Evolutionary conservation across 2,329 filamentous ascomycete genomes (phyloP).

Genomic region (Colletotrichum lindemuthianum): DNA sequence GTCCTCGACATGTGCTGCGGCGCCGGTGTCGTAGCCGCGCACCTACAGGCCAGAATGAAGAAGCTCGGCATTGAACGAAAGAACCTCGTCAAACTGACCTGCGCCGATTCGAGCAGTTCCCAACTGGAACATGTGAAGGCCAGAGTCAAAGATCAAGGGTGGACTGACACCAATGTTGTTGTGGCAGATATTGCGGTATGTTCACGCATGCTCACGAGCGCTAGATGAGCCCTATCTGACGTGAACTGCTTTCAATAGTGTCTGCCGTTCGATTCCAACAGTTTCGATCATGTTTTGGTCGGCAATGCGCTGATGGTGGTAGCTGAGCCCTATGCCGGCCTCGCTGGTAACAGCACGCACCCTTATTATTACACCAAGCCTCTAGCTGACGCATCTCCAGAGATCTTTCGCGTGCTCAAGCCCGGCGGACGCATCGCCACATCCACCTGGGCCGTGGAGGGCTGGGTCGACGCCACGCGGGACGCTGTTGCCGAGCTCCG

Average conservation of each 20-base stretch:
- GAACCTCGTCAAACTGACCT: not conserved
- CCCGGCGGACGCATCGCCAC: slow-evolving; percentile 6
- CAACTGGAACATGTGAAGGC: slow-evolving; percentile 8
- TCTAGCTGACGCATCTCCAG: not conserved
- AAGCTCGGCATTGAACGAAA: not conserved
- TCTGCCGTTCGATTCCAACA: slow-evolving; percentile 11
- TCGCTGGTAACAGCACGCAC: not conserved
- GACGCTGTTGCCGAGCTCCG: slow-evolving; percentile 11
- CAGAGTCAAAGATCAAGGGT: slow-evolving; percentile 4
- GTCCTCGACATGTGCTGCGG: slow-evolving; percentile 25
- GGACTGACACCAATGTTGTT: slow-evolving; percentile 5
- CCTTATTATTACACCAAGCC: not conserved
- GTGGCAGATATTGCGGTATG: slow-evolving; percentile 14
- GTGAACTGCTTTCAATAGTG: not conserved
- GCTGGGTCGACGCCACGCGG: slow-evolving; percentile 6
- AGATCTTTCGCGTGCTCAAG: slow-evolving; percentile 10
- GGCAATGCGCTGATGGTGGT: slow-evolving; percentile 16
- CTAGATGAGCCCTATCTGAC: not conserved
- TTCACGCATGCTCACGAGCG: not conserved
- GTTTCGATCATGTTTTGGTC: slow-evolving; percentile 10
- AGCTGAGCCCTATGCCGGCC: slow-evolving; percentile 9
- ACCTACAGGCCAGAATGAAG: slow-evolving; percentile 4
- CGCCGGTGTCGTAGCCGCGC: slow-evolving; percentile 6
- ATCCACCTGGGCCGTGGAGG: slow-evolving; percentile 16
- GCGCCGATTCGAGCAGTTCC: slow-evolving; percentile 12